These are phyloP conservation scores for Lolium multiflorum DNA, from an alignment of 176 grass and related monocot genomes.

Conservation along the genomic window DNA sequence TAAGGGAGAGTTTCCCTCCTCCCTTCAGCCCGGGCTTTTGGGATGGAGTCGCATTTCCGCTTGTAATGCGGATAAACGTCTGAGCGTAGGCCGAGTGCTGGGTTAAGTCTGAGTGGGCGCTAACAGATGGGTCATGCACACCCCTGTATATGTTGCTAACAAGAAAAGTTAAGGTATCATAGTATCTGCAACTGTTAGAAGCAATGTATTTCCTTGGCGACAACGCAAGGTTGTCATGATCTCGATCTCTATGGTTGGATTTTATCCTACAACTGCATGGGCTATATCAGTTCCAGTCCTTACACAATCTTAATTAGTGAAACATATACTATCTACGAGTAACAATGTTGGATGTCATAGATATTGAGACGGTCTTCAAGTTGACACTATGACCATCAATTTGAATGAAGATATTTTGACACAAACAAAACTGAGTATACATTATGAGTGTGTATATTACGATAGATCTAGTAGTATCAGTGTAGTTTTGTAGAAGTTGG, in stretches of 20 bases:
- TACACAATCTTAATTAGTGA: background rate
- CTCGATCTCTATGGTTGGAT: background rate
- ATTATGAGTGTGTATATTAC: background rate
- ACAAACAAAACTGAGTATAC: background rate
- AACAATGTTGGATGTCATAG: background rate
- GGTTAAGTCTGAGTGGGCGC: too few species aligned
- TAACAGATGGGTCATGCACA: background rate
- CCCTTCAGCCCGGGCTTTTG: background rate
- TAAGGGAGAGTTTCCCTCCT: too few species aligned
- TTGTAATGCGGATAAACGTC: too few species aligned
- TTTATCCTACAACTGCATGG: background rate
- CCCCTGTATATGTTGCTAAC: background rate
- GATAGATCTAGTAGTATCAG: background rate
- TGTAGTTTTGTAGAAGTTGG: background rate
- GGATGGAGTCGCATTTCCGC: too few species aligned
- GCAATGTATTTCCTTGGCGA: background rate
- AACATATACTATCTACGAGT: background rate
- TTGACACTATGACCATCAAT: background rate
- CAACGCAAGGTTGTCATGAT: slow-evolving; percentile 16
- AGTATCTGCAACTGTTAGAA: background rate
- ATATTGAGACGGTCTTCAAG: background rate
- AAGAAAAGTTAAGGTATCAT: background rate
- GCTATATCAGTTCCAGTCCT: background rate
- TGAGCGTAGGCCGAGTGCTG: too few species aligned
- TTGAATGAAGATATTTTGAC: background rate